Percentiles rank a stretch among this genome's conserved stretches.
phyloP scores from a whole-genome alignment of 176 grass and related monocot genomes.

The Oryza longistaminata region DNA sequence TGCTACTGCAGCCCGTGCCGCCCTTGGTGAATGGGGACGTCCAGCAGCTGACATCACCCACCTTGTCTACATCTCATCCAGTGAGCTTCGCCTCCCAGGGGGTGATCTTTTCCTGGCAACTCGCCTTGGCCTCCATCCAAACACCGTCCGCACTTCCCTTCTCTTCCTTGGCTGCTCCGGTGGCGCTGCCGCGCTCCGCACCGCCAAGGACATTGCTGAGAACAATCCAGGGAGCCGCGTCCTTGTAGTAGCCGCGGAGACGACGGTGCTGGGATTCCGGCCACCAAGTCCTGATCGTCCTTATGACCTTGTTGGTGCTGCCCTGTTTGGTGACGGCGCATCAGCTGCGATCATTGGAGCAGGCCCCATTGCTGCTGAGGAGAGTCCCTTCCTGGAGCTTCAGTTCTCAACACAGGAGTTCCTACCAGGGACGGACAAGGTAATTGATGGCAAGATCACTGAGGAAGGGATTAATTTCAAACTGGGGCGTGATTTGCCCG shows the following conservation, averaged over 20 bases:
- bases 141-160: constrained; percentile 66
- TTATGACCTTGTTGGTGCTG: constrained; percentile 84
- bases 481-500: constrained; percentile 73
- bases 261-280: constrained; percentile 78
- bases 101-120: constrained; percentile 79
- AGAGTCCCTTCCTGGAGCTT: constrained; percentile 76
- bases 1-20: constrained; percentile 49
- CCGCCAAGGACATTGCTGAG: constrained; percentile 95
- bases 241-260: constrained; percentile 76
- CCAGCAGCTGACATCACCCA: constrained; percentile 72
- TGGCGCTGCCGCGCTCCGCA: constrained; percentile 72
- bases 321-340: constrained; percentile 85
- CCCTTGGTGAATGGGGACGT: constrained; percentile 68
- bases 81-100: constrained; percentile 77
- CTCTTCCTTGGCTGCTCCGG: constrained; percentile 83
- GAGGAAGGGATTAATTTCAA: constrained; percentile 92
- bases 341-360: constrained; percentile 73
- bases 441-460: constrained; percentile 70
- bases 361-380: constrained; percentile 53
- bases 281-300: constrained; percentile 75
- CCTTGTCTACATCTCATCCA: constrained; percentile 87
- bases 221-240: constrained; percentile 84
- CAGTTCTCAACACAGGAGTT: constrained; percentile 72
- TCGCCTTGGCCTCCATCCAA: constrained; percentile 58
- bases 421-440: constrained; percentile 71